Base-by-base conservation (phyloP, 805 yeast species). In the Metschnikowia colocasiae region DNA sequence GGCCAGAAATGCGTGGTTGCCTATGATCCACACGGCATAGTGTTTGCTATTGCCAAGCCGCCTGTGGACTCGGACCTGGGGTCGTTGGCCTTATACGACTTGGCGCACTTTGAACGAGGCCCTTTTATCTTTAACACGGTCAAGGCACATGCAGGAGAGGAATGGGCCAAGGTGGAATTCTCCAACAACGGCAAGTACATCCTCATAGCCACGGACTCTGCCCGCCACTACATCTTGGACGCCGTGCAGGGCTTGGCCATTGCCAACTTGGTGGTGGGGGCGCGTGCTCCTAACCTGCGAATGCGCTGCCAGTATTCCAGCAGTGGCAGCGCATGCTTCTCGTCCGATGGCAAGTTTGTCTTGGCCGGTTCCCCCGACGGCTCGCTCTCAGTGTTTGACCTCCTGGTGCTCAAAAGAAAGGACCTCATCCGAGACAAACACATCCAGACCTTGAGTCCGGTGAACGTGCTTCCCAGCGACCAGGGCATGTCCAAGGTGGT, bases 1-100 rank as follows among this genome's bases (percentile, higher is more conserved):
- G 76, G 80, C 13, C 72, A 75, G 12, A 82, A 87, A 8, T 66
- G 76, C 3, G 64, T 81, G 23, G 71, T 84, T 10, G 86, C 94
- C 0, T 79, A 82, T 55, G 98, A 92, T 65, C 94, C 97, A 1
- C 79, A 86, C 32, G 96, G 96, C 1, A 68, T 83, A 7, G 85
- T 91, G 0, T 82, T 89, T 65, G 96, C 88, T 0, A 75, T 85
- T 12, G 90, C 64, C 0, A 55, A 49, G 30, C 43, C 46, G 37
- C 53, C 53, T 15, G 38, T 47, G 15, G 45, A 43, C 34, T 46
- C 35, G 38, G 58, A 53, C 18, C 31, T 32, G 18, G 49, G 52
- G 19, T 37, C 53, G 2, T 40, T 72, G 5, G 74, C 80, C 2
- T 64, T 91, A 27, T 87, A 87, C 58, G 88, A 85, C 54, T 54